Evolutionary conservation across 768 basidiomycete genomes (phyloP), one percentile per base, ranked within the genome.

Genomic region (Nidularia sp.): DNA sequence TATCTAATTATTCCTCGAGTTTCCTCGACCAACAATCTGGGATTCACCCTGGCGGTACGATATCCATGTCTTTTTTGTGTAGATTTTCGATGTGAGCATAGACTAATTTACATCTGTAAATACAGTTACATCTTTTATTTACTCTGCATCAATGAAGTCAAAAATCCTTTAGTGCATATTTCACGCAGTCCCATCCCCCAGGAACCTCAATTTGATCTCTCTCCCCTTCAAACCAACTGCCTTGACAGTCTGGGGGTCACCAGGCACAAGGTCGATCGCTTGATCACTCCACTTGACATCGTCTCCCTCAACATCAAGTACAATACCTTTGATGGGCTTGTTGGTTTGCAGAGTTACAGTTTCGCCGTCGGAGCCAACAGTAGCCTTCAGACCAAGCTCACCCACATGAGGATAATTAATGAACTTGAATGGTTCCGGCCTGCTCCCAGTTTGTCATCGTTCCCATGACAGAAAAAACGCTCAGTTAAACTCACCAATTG

Each of bases 361-460:
- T 64, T 85, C 83, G 12, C 84, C 84, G 54, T 88, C 82, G 9
- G 64, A 50, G 34, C 65, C 67, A 6, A 80, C 72, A 6, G 61
- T 67, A 56, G 85, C 76, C 51, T 74, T 69, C 50, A 97, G 76
- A 9, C 80, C 84, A 47, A 88, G 65, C 49, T 81, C 78, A 50
- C 75, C 67, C 32, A 76, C 66, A 9, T 80, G 60, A 34, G 93
- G 91, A 76, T 93, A 95, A 49, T 79, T 71, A 66, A 97, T 84
- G 69, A 83, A 95, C 69, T 98, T 97, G 77, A 87, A 97, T n/a
- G 94, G 94, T 67, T 95, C 93, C 9, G 93, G 93, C 94, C 94
- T 95, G 47, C 53, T 49, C 54, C 41, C 33, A 51, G 47, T 18
- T 45, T 45, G 42, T 22, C 8, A 10, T 45, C 8, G 22, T 10